These are phyloP conservation scores for Skeletonema costatum DNA, from an alignment of 108 stramenopile species.

Conservation along the genomic window DNA sequence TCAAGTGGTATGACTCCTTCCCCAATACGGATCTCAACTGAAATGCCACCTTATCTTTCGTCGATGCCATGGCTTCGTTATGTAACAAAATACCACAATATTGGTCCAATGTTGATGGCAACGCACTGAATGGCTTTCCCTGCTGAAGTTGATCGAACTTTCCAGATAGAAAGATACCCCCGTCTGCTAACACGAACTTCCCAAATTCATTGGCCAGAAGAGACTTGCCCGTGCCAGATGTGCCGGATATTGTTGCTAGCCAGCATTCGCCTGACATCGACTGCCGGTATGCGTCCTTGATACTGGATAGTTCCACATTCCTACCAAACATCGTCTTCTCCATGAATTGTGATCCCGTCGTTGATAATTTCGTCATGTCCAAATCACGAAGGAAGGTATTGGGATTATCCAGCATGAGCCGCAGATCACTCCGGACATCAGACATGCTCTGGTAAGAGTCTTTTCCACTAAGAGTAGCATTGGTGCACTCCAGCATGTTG, in stretches of 20 bases:
- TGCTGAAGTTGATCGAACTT: background rate
- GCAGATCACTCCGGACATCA: slow-evolving; percentile 3
- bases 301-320: background rate
- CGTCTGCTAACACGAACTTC: background rate
- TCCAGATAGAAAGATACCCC: slow-evolving; percentile 5
- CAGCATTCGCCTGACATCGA: background rate
- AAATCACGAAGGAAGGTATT: background rate
- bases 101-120: background rate
- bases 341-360: slow-evolving; percentile 5
- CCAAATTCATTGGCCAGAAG: background rate
- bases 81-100: background rate
- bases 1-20: background rate
- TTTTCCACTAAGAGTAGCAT: slow-evolving; percentile 10
- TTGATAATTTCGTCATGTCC: slow-evolving; percentile 12
- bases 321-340: background rate
- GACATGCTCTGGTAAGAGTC: slow-evolving; percentile 10
- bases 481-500: slow-evolving; percentile 13
- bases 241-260: background rate
- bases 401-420: slow-evolving; percentile 16
- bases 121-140: background rate
- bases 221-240: background rate
- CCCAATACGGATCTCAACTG: background rate
- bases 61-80: background rate
- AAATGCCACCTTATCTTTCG: background rate
- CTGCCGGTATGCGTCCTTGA: background rate